These are phyloP conservation scores for Arctostaphylos glauca DNA, from an alignment of 148 eudicot genomes.

Conservation along the genomic window DNA sequence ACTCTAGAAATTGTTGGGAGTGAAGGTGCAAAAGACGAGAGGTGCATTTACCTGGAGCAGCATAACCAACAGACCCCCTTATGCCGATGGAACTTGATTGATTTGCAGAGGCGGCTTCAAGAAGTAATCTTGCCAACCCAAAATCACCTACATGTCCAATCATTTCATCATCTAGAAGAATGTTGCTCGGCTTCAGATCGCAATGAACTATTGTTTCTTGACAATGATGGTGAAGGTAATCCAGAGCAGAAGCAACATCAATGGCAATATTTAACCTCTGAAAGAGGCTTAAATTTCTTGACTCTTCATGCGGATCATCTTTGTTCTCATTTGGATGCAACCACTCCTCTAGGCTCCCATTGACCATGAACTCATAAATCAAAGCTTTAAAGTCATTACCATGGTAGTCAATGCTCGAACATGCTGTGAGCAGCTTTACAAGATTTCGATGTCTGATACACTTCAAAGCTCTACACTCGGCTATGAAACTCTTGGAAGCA, in stretches of 20 bases:
- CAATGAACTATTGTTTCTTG: background rate
- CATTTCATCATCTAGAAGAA: background rate
- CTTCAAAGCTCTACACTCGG: slow-evolving; percentile 4
- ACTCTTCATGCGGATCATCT: background rate
- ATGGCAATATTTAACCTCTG: slow-evolving; percentile 5
- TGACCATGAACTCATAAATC: slow-evolving; percentile 1
- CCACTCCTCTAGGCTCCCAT: slow-evolving; percentile 11
- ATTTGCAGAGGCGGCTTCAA: background rate
- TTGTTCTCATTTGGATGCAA: background rate
- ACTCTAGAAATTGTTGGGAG: background rate
- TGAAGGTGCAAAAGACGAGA: background rate
- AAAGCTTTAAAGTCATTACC: background rate
- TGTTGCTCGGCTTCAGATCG: background rate
- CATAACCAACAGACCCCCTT: background rate
- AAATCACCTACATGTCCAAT: background rate
- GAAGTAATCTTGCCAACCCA: background rate
- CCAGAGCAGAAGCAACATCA: background rate
- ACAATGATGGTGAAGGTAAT: background rate
- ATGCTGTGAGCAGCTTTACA: background rate
- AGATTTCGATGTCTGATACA: background rate
- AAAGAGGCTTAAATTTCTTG: background rate
- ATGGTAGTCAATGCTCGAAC: background rate
- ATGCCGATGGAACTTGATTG: background rate
- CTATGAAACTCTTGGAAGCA: background rate
- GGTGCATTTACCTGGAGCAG: background rate